Base-by-base conservation (phyloP, 495 filamentous ascomycete species). In the Bathelium albidoporum region DNA sequence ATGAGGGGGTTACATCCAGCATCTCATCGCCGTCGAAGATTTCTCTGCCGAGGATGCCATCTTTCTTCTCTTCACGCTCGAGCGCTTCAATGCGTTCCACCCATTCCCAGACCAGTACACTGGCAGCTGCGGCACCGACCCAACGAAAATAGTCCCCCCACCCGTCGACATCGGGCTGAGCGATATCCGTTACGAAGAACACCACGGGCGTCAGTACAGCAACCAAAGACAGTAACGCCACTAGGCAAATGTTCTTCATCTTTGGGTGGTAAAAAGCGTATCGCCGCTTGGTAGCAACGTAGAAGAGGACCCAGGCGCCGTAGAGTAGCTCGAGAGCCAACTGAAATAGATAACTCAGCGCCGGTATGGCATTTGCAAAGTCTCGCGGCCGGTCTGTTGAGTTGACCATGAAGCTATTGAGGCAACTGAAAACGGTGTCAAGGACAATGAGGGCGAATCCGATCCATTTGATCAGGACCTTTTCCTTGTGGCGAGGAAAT, bases 101-200 rank as follows among this genome's bases (percentile, higher is more conserved):
- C 94, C 94, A 98, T 74, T 98, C 94, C 94, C 94, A 98, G 1
- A 98, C 94, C 18, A 97, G 88, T 22, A 97, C 94, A 76, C 91
- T 96, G 9, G 94, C 95, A 1, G 91, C 91, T 0, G 92, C 91
- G 0, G 95, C 94, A 32, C 94, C 95, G 49, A 97, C 95, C 94
- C 95, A 98, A 68, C 94, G 80, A 59, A 97, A 90, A 70, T 97
- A 98, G 65, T 95, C 94, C 68, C 94, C 95, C 94, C 94, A 98
- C 18, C 90, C 91, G 31, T 89, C 90, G 58, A 96, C 85, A 55
- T 88, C 84, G 11, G 90, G 87, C 67, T 92, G 86, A 14, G 89
- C 86, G 49, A 98, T 93, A 73, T 98, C 94, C 69, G 96, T 75
- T 49, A 97, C 87, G 72, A 98, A 98, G 73, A 98, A 98, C 4